Percentiles rank a stretch among this genome's conserved stretches.
These are phyloP conservation scores for Trichoderma pleuroti DNA, from an alignment of 2,329 filamentous ascomycete genomes.

Conservation along the genomic window DNA sequence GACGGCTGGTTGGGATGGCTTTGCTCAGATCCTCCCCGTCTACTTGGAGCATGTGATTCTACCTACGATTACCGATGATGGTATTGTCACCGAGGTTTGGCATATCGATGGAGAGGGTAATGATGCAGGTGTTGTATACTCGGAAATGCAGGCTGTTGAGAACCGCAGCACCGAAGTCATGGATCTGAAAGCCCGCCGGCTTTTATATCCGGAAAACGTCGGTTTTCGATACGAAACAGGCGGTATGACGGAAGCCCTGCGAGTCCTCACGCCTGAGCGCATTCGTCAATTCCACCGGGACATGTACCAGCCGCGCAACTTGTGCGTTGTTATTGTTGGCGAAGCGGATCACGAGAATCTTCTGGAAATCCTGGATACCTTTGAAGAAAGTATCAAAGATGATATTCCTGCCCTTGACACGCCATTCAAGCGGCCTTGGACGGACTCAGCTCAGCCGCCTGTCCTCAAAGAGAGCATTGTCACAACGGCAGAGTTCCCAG, in stretches of 20 bases:
- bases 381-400: constrained; percentile 81
- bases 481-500: constrained; percentile 84
- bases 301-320: constrained; percentile 97
- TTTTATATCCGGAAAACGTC: constrained; percentile 82
- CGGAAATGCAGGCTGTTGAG: constrained; percentile 96
- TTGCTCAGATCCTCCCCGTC: constrained; percentile 87
- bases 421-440: constrained; percentile 84
- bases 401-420: constrained; percentile 72
- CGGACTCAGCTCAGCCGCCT: constrained; percentile 78
- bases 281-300: constrained; percentile 93
- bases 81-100: constrained; percentile 92
- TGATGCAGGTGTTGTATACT: constrained; percentile 96
- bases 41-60: constrained; percentile 93
- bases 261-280: constrained; percentile 79
- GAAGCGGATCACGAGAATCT: constrained; percentile 82
- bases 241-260: constrained; percentile 88
- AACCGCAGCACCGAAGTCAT: constrained; percentile 83
- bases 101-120: constrained; percentile 91
- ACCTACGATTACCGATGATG: constrained; percentile 87
- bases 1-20: constrained; percentile 95
- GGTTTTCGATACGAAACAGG: constrained; percentile 98
- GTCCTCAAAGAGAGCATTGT: constrained; percentile 67
- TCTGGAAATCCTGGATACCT: constrained; percentile 75
- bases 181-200: constrained; percentile 73
- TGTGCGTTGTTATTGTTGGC: constrained; percentile 88